Percentiles rank a stretch among this genome's conserved stretches.
Evolutionary conservation across 2,329 filamentous ascomycete genomes (phyloP).

Genomic region (Colletotrichum scovillei): DNA sequence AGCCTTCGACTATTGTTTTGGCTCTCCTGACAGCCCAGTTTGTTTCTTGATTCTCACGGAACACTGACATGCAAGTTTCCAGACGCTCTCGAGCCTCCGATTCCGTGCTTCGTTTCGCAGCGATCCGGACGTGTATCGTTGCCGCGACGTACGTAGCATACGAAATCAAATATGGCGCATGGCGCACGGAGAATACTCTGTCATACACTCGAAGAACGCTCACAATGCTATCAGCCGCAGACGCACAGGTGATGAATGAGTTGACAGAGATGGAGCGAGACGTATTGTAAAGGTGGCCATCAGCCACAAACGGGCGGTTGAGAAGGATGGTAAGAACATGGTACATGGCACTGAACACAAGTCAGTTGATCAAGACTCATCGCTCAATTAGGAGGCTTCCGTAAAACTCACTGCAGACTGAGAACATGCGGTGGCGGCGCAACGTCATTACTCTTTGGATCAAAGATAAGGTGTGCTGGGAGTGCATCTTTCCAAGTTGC

Average conservation of each 20-base stretch:
- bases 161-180: constrained; percentile 63
- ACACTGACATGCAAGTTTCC: constrained; percentile 57
- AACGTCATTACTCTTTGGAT: constrained; percentile 41
- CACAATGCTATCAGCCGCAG: constrained; percentile 58
- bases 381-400: neutral
- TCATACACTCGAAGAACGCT: constrained; percentile 57
- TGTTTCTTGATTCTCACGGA: constrained; percentile 60
- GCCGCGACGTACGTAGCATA: constrained; percentile 67
- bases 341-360: constrained; percentile 53
- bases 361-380: neutral
- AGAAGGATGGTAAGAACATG: constrained; percentile 64
- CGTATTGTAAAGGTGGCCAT: constrained; percentile 58
- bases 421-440: constrained; percentile 57
- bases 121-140: constrained; percentile 63
- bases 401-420: constrained; percentile 49
- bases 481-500: constrained; percentile 53
- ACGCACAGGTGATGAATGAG: constrained; percentile 57
- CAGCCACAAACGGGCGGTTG: constrained; percentile 63
- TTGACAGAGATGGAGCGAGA: constrained; percentile 53
- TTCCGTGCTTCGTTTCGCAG: constrained; percentile 54
- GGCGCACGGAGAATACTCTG: constrained; percentile 54
- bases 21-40: constrained; percentile 61
- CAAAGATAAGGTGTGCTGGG: constrained; percentile 54
- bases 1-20: constrained; percentile 54
- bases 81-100: constrained; percentile 54